Percentiles rank a stretch among this genome's conserved stretches.
Conservation (phyloP, 2,329 filamentous ascomycete species). For the Arthrobotrys sphaeroides region DNA sequence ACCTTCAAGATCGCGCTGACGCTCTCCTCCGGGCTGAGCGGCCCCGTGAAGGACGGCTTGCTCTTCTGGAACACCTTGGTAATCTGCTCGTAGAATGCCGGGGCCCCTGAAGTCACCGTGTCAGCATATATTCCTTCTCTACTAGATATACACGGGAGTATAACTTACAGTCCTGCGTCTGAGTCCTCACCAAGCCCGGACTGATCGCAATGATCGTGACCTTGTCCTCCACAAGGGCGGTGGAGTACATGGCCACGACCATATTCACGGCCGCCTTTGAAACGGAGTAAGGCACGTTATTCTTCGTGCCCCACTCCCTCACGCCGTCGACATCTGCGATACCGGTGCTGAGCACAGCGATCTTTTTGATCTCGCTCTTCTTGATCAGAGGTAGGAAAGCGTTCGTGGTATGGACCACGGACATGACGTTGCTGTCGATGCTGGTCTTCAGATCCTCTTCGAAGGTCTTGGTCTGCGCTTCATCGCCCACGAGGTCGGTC, state of each 20-base stretch:
- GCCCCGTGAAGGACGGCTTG: slow-evolving; percentile 62
- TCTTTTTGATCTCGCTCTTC: slow-evolving; percentile 62
- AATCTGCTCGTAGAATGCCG: slow-evolving; percentile 55
- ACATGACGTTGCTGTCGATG: slow-evolving; percentile 57
- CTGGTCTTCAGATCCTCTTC: not conserved
- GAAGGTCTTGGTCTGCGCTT: not conserved
- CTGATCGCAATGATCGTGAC: slow-evolving; percentile 47
- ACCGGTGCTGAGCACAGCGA: slow-evolving; percentile 61
- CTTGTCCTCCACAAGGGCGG: slow-evolving; percentile 17
- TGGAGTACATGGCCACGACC: slow-evolving; percentile 62
- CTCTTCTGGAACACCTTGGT: slow-evolving; percentile 60
- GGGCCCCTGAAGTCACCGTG: slow-evolving; percentile 6
- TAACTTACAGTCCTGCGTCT: slow-evolving; percentile 29
- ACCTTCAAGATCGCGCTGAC: slow-evolving; percentile 60
- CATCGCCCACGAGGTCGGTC: slow-evolving; percentile 24
- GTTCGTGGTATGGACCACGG: slow-evolving; percentile 60
- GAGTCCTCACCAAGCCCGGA: slow-evolving; percentile 57
- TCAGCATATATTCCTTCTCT: not conserved
- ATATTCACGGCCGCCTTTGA: slow-evolving; percentile 63
- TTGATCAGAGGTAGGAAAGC: slow-evolving; percentile 62
- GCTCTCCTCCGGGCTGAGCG: slow-evolving; percentile 61
- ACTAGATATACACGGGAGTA: not conserved
- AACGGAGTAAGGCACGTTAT: slow-evolving; percentile 60
- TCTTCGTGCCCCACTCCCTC: slow-evolving; percentile 55
- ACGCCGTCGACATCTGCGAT: slow-evolving; percentile 60